Conservation (phyloP, 208 protist species). For the Trichomonas tenax region DNA sequence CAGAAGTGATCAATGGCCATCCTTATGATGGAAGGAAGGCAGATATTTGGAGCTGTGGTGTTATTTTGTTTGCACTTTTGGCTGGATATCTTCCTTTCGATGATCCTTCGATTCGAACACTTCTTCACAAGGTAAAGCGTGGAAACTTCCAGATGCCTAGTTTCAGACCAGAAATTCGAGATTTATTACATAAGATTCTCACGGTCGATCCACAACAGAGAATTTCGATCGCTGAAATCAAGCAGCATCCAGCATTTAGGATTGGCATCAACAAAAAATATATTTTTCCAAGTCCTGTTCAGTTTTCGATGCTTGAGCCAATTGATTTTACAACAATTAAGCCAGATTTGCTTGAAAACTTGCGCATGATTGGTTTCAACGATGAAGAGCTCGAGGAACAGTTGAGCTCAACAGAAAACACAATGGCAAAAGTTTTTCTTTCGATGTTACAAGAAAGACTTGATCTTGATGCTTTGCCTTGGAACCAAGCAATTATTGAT, state of each 20-base stretch:
- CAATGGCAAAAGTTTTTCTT: background rate
- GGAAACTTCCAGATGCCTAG: background rate
- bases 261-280: background rate
- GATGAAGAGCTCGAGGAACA: background rate
- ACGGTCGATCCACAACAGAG: background rate
- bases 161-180: background rate
- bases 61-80: background rate
- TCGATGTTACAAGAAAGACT: background rate
- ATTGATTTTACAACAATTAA: background rate
- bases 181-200: background rate
- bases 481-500: background rate
- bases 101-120: background rate
- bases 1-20: slow-evolving; percentile 58
- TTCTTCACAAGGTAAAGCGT: background rate
- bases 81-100: slow-evolving; percentile 13
- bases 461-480: background rate
- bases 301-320: background rate
- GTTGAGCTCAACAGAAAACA: background rate
- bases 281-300: background rate
- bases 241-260: background rate
- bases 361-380: background rate
- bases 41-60: background rate
- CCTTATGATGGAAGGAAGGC: slow-evolving; percentile 16
- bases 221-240: background rate
- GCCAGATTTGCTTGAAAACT: background rate